Evolutionary conservation across 164 flowering plant genomes (phyloP).

Genomic region (Piper longum): DNA sequence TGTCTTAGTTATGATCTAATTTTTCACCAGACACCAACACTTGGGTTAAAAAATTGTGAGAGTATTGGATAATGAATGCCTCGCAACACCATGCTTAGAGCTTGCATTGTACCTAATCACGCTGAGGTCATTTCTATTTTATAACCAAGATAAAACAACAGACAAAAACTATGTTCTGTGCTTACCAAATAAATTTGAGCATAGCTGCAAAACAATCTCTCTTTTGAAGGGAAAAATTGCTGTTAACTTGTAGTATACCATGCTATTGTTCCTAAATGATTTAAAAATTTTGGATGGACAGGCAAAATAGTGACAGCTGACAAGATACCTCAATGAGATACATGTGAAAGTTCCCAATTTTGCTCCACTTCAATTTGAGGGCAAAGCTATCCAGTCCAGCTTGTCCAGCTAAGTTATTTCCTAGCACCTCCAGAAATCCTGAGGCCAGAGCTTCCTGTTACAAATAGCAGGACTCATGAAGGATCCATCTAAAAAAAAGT

Average conservation of each 20-base stretch:
- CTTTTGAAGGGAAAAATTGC: neutral
- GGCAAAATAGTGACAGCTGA: neutral
- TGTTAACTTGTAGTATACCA: neutral
- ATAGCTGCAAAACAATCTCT: neutral
- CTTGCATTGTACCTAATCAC: no score
- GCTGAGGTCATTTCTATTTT: no score
- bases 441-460: constrained; percentile 49
- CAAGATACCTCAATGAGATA: constrained; percentile 55
- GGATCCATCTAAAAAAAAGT: neutral
- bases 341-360: constrained; percentile 61
- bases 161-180: no score
- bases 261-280: neutral
- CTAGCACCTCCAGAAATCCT: constrained; percentile 32
- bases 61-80: no score
- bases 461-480: constrained; percentile 3
- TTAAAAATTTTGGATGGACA: no score
- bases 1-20: no score
- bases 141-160: no score
- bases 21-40: no score
- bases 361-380: constrained; percentile 71
- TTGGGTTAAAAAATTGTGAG: no score
- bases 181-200: no score
- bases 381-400: constrained; percentile 50
- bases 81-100: no score
- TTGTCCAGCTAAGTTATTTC: constrained; percentile 53